phyloP scores from a whole-genome alignment of 768 basidiomycete genomes.

The Naganishia randhawae region DNA sequence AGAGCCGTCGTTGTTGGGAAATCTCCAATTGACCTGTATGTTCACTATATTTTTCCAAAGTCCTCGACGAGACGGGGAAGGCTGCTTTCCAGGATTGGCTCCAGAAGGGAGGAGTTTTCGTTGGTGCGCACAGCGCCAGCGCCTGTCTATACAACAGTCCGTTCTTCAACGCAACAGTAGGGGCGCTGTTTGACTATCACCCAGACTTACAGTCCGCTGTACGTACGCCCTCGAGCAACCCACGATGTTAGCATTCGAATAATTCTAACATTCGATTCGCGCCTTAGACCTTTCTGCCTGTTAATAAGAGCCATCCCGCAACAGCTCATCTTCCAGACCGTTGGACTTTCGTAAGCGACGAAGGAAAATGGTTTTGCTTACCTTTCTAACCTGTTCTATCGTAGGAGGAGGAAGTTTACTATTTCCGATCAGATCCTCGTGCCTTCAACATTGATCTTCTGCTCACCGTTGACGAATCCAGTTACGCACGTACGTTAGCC shows the following conservation, averaged over 20 bases:
- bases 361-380: neutral
- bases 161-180: constrained; percentile 61
- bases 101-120: constrained; percentile 66
- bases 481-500: constrained; percentile 56
- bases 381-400: neutral
- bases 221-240: constrained; percentile 32
- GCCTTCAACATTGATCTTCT: constrained; percentile 62
- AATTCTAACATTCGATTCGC: neutral
- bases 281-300: constrained; percentile 57
- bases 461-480: constrained; percentile 64
- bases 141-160: constrained; percentile 61
- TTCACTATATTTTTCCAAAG: constrained; percentile 46
- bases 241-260: neutral
- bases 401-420: constrained; percentile 56
- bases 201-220: constrained; percentile 65
- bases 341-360: constrained; percentile 48
- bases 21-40: neutral
- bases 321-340: constrained; percentile 54
- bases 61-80: constrained; percentile 62
- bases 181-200: constrained; percentile 70
- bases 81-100: constrained; percentile 64
- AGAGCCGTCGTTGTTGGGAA: no score
- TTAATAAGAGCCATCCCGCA: constrained; percentile 62
- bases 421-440: constrained; percentile 70
- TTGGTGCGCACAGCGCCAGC: constrained; percentile 65